Conservation (phyloP, 129 eudicot species). For the Deinandra increscens region DNA sequence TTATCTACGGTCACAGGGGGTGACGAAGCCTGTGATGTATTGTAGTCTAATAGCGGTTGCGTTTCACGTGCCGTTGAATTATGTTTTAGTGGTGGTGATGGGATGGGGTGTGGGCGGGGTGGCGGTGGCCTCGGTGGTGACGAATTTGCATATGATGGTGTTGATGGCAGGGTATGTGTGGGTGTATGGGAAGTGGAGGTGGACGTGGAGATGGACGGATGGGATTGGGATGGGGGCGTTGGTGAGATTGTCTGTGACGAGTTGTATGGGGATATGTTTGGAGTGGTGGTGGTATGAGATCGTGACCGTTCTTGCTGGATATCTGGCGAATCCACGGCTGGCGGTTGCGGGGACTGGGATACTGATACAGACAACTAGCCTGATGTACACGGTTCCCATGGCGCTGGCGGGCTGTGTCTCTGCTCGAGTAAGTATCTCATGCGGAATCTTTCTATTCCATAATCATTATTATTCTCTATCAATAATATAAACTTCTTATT, state of each 20-base stretch:
- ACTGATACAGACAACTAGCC: constrained; percentile 77
- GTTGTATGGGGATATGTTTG: constrained; percentile 80
- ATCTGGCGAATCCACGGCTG: constrained; percentile 64
- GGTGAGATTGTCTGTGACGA: constrained; percentile 64
- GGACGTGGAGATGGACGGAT: constrained; percentile 68
- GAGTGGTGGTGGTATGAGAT: constrained; percentile 99
- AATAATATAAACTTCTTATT: neutral
- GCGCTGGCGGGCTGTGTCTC: constrained; percentile 97
- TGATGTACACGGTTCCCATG: constrained; percentile 96
- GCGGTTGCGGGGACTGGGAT: constrained; percentile 93
- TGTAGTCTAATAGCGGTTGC: constrained; percentile 64
- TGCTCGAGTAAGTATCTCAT: constrained; percentile 58
- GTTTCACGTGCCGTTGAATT: constrained; percentile 78
- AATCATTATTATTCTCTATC: constrained; percentile 13
- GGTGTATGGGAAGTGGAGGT: constrained; percentile 57
- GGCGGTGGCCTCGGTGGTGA: constrained; percentile 76
- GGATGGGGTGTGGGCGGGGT: constrained; percentile 80
- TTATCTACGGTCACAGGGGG: constrained; percentile 76
- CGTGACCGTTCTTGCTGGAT: constrained; percentile 85
- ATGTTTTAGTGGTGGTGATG: constrained; percentile 46
- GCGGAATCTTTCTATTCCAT: constrained; percentile 20
- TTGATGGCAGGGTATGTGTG: constrained; percentile 68
- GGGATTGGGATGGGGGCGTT: constrained; percentile 44
- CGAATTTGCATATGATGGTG: constrained; percentile 72
- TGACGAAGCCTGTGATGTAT: constrained; percentile 84